Percentiles rank a stretch among this genome's conserved stretches.
Evolutionary conservation across 2,329 filamentous ascomycete species (phyloP).

Genomic region (Emericellopsis atlantica): DNA sequence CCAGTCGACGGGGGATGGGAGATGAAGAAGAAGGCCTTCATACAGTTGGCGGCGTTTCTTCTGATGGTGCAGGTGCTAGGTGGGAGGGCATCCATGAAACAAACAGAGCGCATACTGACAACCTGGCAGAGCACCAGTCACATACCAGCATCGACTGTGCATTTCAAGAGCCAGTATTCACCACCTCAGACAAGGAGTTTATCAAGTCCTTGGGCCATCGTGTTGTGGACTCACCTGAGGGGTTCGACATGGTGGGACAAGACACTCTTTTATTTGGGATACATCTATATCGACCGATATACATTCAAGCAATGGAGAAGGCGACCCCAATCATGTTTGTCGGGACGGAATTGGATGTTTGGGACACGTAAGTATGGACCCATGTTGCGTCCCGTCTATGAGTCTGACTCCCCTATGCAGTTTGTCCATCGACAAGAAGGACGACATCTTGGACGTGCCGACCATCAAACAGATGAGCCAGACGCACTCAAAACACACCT

Average conservation of each 20-base stretch:
- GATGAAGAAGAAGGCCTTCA: constrained; percentile 30
- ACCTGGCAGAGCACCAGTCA: background rate
- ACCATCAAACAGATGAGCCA: too few relatives aligned
- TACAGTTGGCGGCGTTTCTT: constrained; percentile 41
- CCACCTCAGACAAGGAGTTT: constrained; percentile 33
- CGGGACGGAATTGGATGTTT: constrained; percentile 39
- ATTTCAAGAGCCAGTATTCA: constrained; percentile 44
- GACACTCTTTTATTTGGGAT: constrained; percentile 47
- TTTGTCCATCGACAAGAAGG: too few relatives aligned
- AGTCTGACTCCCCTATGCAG: too few relatives aligned
- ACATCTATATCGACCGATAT: constrained; percentile 44
- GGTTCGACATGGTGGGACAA: constrained; percentile 33
- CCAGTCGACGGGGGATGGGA: constrained; percentile 31
- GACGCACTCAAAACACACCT: too few relatives aligned
- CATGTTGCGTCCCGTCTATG: too few relatives aligned
- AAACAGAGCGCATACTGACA: background rate
- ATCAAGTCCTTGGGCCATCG: constrained; percentile 40
- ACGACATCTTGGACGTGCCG: too few relatives aligned
- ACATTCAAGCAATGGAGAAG: constrained; percentile 32
- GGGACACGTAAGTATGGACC: constrained; percentile 29
- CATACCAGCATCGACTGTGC: constrained; percentile 23
- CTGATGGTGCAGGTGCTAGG: constrained; percentile 30
- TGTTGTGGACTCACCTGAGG: constrained; percentile 37
- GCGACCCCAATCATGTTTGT: constrained; percentile 40
- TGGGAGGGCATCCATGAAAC: constrained; percentile 9